These are phyloP conservation scores for Tubosaeta sp. DNA, from an alignment of 768 basidiomycete species.

Conservation along the genomic window DNA sequence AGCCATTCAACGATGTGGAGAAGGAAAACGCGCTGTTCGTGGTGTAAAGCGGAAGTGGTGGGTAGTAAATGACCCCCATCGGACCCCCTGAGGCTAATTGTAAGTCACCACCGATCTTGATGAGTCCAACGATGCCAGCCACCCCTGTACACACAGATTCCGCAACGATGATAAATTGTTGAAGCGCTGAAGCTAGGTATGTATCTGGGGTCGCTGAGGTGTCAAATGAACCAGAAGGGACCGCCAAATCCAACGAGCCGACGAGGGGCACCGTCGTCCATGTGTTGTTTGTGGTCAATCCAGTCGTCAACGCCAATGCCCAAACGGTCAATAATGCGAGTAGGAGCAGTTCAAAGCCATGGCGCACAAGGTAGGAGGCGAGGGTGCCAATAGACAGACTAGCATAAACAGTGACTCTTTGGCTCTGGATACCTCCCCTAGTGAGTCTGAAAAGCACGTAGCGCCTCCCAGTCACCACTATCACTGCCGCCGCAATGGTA, in stretches of 20 bases:
- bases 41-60: neutral
- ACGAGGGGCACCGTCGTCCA: constrained; percentile 10
- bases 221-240: constrained; percentile 6
- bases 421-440: constrained; percentile 10
- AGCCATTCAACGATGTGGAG: constrained; percentile 9
- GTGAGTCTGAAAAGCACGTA: constrained; percentile 14
- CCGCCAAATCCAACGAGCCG: too few relatives aligned
- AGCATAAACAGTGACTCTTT: constrained; percentile 10
- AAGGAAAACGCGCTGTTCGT: neutral
- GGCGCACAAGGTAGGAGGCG: neutral
- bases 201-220: neutral
- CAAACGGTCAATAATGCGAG: constrained; percentile 8
- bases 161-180: neutral
- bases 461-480: too few relatives aligned
- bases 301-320: constrained; percentile 10
- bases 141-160: neutral
- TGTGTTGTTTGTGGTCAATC: constrained; percentile 8
- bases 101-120: neutral
- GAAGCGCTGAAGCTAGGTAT: neutral
- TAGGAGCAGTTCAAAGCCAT: constrained; percentile 8
- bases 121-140: neutral
- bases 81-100: neutral
- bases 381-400: constrained; percentile 10
- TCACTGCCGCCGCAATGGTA: too few relatives aligned
- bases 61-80: constrained; percentile 10